Base-by-base conservation (phyloP, 805 yeast genomes). In the Candida nitratophila region DNA sequence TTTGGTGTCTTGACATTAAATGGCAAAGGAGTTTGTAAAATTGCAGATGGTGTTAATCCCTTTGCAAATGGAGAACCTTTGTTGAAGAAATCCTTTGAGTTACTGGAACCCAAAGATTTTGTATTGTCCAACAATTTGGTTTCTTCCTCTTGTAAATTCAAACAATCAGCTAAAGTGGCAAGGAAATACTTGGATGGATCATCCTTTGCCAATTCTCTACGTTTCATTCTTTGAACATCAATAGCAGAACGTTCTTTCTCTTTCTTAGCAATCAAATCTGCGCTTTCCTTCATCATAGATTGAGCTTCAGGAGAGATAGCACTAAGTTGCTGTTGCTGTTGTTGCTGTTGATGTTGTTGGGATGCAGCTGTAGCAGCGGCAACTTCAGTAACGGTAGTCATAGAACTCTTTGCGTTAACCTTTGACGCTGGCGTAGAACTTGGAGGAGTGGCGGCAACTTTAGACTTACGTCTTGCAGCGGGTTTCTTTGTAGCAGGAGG, bases 171-270 rank as follows among this genome's bases (percentile, higher is more conserved):
- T 44, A 77, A 61, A 2, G 79, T 71, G 0, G 79, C 73, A 39
- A 70, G 64, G 50, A 77, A 72, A 54, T 73, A 77, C 42, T 63
- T 60, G 38, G 70, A 68, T 0, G 81, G 76, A 52, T 77, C 76
- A 20, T 57, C 47, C 41, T 57, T 57, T 1, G 73, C 70, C 37
- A 77, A 62, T 41, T 71, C 77, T 37, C 77, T 64, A 44, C 82
- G 60, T 47, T 62, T 69, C 39, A 64, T 64, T 47, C 74, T 60
- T 47, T 69, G 70, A 14, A 65, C 55, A 50, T 75, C 81, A 20
- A 62, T 47, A 5, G 40, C 44, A 9, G 47, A 54, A 31, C 54
- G 41, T 17, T 51, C 50, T 14, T 51, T 33, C 34, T 59, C 68
- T 39, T 65, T 68, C 37, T 52, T 56, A 10, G 52, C 47, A 19